A percentile compares a stretch with the other conserved stretches of the same genome.
phyloP scores from a whole-genome alignment of 352 stramenopile species.

The Halophytophthora batemanensis region DNA sequence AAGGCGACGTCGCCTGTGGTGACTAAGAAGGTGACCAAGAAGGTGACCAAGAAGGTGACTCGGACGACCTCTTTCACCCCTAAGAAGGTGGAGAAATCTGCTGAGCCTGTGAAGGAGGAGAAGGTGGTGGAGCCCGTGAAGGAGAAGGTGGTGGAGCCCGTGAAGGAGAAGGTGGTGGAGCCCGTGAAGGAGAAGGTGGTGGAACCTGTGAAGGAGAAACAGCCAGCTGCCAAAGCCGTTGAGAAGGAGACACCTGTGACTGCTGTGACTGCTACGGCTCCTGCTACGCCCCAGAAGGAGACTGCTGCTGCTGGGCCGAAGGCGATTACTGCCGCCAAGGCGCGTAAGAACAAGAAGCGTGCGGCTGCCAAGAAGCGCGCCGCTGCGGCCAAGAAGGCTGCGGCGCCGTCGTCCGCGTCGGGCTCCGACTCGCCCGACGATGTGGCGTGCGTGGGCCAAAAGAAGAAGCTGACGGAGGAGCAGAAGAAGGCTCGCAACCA shows the following conservation, averaged over 20 bases:
- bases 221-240: slow-evolving; percentile 1
- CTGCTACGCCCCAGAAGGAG: slow-evolving; percentile 22
- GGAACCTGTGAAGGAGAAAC: slow-evolving; percentile 9
- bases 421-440: slow-evolving; percentile 32
- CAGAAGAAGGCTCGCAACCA: slow-evolving; percentile 72
- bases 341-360: slow-evolving; percentile 41
- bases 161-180: slow-evolving; percentile 10
- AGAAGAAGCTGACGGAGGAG: slow-evolving; percentile 37
- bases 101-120: slow-evolving; percentile 9
- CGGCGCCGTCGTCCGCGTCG: slow-evolving; percentile 17
- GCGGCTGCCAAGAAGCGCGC: slow-evolving; percentile 16
- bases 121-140: too few relatives aligned
- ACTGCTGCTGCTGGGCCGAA: slow-evolving; percentile 19
- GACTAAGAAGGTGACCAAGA: slow-evolving; percentile 3
- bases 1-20: background rate
- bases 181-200: slow-evolving; percentile 8
- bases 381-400: slow-evolving; percentile 11
- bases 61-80: background rate
- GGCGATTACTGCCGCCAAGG: slow-evolving; percentile 9
- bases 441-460: slow-evolving; percentile 19
- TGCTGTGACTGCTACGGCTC: slow-evolving; percentile 4
- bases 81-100: slow-evolving; percentile 4
- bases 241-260: slow-evolving; percentile 10
- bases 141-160: slow-evolving; percentile 9
- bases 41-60: background rate